Base-by-base conservation (phyloP, 306 rosid genomes). In the Dryas drummondii region DNA sequence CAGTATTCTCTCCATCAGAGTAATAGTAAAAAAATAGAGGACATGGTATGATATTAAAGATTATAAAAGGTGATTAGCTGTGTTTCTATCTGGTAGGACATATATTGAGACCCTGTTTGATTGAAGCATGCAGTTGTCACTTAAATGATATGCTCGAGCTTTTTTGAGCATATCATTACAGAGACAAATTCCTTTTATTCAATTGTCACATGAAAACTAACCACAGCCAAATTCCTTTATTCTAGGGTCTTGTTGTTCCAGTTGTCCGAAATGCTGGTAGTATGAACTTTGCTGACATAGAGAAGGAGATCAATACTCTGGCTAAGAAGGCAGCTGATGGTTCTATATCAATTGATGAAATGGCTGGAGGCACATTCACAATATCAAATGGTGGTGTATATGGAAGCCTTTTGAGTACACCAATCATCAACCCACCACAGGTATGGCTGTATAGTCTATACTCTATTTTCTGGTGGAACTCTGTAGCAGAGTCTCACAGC, bases 361-460 rank as follows among this genome's bases (percentile, higher is more conserved):
- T 83, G 90, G 85, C 90, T 46, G 85, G 87, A 65, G 87, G 90
- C 44, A 80, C 90, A 19, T 80, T 86, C 72, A 86, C 89, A 49
- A 86, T 83, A 54, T 80, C 85, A 26, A 83, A 86, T 32, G 87
- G 87, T 41, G 87, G 87, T 73, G 85, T 86, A 47, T 83, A 86
- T 69, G 87, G 85, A 71, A 83, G 90, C 73, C 87, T 83, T 71
- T 57, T 86, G 73, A 86, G 85, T 55, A 86, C 85, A 50, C 85
- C 85, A 4, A 72, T 86, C 57, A 80, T 86, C 78, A 83, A 86
- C 74, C 89, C 89, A 53, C 86, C 84, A 45, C 86, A 86, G 87
- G 89, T 80, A 65, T 46, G 42, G 32, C 63, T 48, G 57, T 71
- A 37, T 16, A 10, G 37, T 32, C 37, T 1, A 27, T 2, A 26